Conservation (phyloP, 2,329 filamentous ascomycete species). For the Aspergillus calidoustus region DNA sequence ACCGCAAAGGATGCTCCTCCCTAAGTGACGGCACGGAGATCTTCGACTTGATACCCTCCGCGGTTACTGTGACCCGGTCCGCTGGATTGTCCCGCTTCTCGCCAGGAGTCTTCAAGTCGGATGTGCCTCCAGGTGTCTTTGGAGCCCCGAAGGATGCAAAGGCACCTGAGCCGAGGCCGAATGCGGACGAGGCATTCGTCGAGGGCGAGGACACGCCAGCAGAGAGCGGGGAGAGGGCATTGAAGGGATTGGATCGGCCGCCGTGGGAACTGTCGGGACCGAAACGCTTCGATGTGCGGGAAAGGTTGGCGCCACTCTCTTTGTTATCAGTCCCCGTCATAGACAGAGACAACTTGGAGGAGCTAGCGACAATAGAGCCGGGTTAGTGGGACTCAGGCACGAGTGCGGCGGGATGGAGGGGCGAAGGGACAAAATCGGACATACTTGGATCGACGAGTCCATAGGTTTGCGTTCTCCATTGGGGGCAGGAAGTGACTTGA, state of each 20-base stretch:
- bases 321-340: slow-evolving; percentile 66
- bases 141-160: slow-evolving; percentile 97
- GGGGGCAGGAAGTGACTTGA: slow-evolving; percentile 36
- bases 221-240: slow-evolving; percentile 71
- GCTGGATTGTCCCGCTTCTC: slow-evolving; percentile 67
- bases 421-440: slow-evolving; percentile 26
- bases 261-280: slow-evolving; percentile 75
- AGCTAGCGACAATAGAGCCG: slow-evolving; percentile 55
- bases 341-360: slow-evolving; percentile 88
- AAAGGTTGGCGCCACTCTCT: slow-evolving; percentile 57
- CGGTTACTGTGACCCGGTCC: slow-evolving; percentile 32
- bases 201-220: slow-evolving; percentile 75
- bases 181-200: slow-evolving; percentile 79
- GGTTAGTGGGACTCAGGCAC: slow-evolving; percentile 19
- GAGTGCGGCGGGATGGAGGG: neutral
- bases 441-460: slow-evolving; percentile 56
- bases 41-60: slow-evolving; percentile 43
- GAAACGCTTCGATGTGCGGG: slow-evolving; percentile 75
- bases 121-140: slow-evolving; percentile 79
- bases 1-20: slow-evolving; percentile 69
- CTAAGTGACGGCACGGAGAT: slow-evolving; percentile 38
- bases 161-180: slow-evolving; percentile 90
- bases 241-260: slow-evolving; percentile 77
- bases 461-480: slow-evolving; percentile 57
- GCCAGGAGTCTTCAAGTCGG: slow-evolving; percentile 70